Evolutionary conservation across 306 rosid species (phyloP), one percentile per base, ranked within the genome.

Genomic region (Lathyrus oleraceus): DNA sequence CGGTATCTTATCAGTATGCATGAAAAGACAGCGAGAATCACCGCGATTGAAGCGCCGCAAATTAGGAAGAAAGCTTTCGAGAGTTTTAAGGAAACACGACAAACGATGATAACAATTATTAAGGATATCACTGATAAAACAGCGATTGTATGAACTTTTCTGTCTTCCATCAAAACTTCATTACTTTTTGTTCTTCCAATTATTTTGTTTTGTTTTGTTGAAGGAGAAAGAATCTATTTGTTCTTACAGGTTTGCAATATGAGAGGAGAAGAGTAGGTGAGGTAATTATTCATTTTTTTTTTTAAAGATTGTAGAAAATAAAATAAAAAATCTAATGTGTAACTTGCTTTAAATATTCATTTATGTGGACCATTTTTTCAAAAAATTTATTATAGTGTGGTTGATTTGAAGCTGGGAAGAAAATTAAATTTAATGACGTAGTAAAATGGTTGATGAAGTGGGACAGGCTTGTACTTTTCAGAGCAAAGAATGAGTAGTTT

Each of bases 151-250:
- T 84, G 76, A 0, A 81, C 94, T 80, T 68, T 82, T 63, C 65
- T 79, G 85, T 94, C 90, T 85, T 94, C 95, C 98, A 94, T 89
- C 59, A 78, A 60, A 67, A 19, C 44, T 52, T 76, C 83, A 82
- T 78, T 60, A 2, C 32, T 70, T 71, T 2, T 20, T 51, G 1
- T 19, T 9, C 6, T 66, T 27, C 42, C 19, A 10, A 6, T 19
- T 44, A 0, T 76, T 25, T 67, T 14, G 63, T 10, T 21, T 7
- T 19, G 13, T 45, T 19, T 73, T 9, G 67, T 44, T 44, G 48
- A 65, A 71, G 54, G 16, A 45, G 61, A 23, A 74, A 59, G 52
- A 21, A 1, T 35, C 53, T n/a, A 8, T 67, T 64, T 58, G 19
- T 63, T 59, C 8, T 42, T 69, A 12, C 39, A 47, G 35, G 42